These are phyloP conservation scores for Botrytis aclada DNA, from an alignment of 2,329 filamentous ascomycete genomes.

Conservation along the genomic window DNA sequence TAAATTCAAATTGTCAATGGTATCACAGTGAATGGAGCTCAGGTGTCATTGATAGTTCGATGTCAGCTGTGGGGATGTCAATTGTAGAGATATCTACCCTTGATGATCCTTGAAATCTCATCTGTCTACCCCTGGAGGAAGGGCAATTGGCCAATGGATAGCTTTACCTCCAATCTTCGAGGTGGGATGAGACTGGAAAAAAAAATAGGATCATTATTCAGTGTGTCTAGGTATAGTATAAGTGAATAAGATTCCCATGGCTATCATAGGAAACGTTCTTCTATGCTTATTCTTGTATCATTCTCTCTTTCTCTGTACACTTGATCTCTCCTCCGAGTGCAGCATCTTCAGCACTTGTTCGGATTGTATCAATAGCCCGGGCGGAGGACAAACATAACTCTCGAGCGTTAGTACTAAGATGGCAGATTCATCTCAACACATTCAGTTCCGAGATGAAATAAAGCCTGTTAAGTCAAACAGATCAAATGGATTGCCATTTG, in stretches of 20 bases:
- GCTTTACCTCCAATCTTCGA: too few species aligned
- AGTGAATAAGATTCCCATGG: not conserved
- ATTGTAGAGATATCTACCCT: not conserved
- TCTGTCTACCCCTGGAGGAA: not conserved
- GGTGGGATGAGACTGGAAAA: not conserved
- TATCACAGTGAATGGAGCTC: not conserved
- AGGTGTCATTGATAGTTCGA: not conserved
- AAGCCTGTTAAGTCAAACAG: conserved; percentile 24
- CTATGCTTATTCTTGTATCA: not conserved
- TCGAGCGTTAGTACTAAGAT: conserved; percentile 15
- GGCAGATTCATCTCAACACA: conserved; percentile 24
- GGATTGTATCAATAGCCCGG: not conserved
- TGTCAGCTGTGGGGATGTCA: conserved; percentile 8
- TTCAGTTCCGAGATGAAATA: conserved; percentile 31
- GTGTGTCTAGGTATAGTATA: not conserved
- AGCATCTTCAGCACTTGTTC: not conserved
- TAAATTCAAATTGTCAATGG: not conserved
- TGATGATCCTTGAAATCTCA: not conserved
- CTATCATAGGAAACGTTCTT: not conserved
- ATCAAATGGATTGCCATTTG: conserved; percentile 15
- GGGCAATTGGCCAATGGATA: not conserved
- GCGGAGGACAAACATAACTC: not conserved
- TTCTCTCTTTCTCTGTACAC: not conserved
- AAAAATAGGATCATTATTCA: not conserved
- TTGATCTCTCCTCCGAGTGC: not conserved